These are phyloP conservation scores for Pseudotulostoma volvatum DNA, from an alignment of 495 filamentous ascomycete genomes.

Conservation along the genomic window DNA sequence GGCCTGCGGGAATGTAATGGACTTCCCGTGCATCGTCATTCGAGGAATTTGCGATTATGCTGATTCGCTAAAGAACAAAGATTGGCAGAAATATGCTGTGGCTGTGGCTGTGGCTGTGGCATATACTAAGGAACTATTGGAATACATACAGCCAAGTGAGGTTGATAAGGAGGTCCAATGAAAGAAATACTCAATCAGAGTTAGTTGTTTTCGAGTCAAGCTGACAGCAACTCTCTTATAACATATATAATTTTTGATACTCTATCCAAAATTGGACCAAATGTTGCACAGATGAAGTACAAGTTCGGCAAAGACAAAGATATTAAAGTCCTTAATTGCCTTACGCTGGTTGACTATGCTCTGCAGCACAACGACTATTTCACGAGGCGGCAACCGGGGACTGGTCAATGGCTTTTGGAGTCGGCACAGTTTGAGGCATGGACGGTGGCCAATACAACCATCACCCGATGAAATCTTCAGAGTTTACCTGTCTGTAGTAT, in stretches of 20 bases:
- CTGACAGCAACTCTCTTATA: no score
- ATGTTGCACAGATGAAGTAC: no score
- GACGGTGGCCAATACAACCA: no score
- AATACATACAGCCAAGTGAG: neutral
- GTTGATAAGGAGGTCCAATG: neutral
- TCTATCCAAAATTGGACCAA: no score
- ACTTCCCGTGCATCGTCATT: slow-evolving; percentile 12
- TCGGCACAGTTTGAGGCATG: slow-evolving; percentile 18
- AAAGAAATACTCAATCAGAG: slow-evolving; percentile 1
- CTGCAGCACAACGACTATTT: slow-evolving; percentile 4
- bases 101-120: slow-evolving; percentile 12
- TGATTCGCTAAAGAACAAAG: slow-evolving; percentile 15
- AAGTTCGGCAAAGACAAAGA: no score
- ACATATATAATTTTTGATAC: no score
- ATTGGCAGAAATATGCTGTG: slow-evolving; percentile 16
- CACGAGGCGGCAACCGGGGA: slow-evolving; percentile 14
- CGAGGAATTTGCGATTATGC: slow-evolving; percentile 17
- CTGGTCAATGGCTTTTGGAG: slow-evolving; percentile 28
- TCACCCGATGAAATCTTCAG: no score
- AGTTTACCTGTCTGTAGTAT: slow-evolving; percentile 10
- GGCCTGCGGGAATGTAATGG: neutral
- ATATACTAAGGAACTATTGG: slow-evolving; percentile 3
- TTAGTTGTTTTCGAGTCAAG: slow-evolving; percentile 1
- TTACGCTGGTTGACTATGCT: slow-evolving; percentile 3
- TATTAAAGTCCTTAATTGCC: no score